These are phyloP conservation scores for Benincasa hispida DNA, from an alignment of 306 rosid genomes.

Conservation along the genomic window DNA sequence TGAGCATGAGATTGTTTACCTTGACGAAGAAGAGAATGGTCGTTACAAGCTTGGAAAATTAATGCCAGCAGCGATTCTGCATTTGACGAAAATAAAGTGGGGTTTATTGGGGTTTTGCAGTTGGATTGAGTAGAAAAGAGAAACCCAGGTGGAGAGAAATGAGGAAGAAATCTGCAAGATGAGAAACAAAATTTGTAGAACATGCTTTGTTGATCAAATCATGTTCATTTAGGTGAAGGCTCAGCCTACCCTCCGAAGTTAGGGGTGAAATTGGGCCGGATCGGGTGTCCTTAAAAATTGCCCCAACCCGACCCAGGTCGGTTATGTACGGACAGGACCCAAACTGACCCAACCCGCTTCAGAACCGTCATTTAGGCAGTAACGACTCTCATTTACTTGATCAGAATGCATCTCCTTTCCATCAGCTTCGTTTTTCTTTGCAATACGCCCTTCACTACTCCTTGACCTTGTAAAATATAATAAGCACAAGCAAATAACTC, in stretches of 20 bases:
- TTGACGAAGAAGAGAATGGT: slow-evolving; percentile 32
- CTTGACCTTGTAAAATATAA: no score
- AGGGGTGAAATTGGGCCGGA: no score
- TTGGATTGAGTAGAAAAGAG: slow-evolving; percentile 1
- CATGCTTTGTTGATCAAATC: background rate
- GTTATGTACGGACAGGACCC: no score
- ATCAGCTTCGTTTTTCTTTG: no score
- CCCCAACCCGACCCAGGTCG: no score
- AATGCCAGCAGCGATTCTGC: background rate
- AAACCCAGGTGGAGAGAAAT: background rate
- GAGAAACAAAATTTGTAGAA: background rate
- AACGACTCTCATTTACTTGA: no score
- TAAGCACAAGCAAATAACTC: no score
- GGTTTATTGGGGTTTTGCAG: background rate
- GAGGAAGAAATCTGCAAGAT: background rate
- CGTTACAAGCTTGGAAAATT: slow-evolving; percentile 33
- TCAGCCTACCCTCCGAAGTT: background rate
- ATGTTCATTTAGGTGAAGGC: background rate
- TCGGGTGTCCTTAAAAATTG: no score
- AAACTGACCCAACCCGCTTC: no score
- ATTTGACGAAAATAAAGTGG: background rate
- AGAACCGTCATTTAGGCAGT: no score
- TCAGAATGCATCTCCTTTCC: no score
- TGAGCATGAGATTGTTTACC: slow-evolving; percentile 56
- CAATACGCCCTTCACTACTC: no score